Conservation (phyloP, 2,329 filamentous ascomycete species). For the Cladosporium sp. region DNA sequence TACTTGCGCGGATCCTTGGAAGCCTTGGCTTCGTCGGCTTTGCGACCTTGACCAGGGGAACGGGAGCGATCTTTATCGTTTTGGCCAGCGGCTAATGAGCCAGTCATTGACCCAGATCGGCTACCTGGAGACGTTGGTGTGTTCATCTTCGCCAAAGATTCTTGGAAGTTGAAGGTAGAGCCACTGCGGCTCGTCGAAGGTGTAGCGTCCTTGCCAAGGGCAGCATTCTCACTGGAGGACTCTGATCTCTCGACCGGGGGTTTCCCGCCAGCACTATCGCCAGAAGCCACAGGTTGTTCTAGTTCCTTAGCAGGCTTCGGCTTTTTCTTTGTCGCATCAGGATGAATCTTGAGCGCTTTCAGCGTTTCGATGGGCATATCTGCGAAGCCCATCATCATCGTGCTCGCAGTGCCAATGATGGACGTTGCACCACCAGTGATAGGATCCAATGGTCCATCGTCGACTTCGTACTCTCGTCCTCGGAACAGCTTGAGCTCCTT, state of each 20-base stretch:
- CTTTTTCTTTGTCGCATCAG: slow-evolving; percentile 26
- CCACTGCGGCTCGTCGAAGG: slow-evolving; percentile 19
- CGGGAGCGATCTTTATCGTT: neutral
- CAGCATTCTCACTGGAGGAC: neutral
- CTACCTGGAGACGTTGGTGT: slow-evolving; percentile 8
- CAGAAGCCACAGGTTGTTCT: neutral
- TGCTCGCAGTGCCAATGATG: slow-evolving; percentile 75
- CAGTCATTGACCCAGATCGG: slow-evolving; percentile 19
- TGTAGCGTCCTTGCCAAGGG: slow-evolving; percentile 13
- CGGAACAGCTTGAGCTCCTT: slow-evolving; percentile 67
- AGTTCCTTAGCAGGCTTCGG: slow-evolving; percentile 20
- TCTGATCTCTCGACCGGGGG: neutral
- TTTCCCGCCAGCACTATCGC: neutral
- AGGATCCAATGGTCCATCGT: slow-evolving; percentile 74
- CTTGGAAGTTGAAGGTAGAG: slow-evolving; percentile 29
- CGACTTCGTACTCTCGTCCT: slow-evolving; percentile 67
- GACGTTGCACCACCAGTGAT: slow-evolving; percentile 73
- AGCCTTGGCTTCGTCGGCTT: neutral
- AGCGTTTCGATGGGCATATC: slow-evolving; percentile 61
- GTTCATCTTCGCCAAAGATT: slow-evolving; percentile 26
- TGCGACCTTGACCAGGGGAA: neutral
- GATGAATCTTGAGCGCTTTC: slow-evolving; percentile 44
- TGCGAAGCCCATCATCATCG: slow-evolving; percentile 75
- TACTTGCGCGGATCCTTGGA: slow-evolving; percentile 14
- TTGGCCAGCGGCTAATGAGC: slow-evolving; percentile 20